phyloP scores from a whole-genome alignment of 306 rosid genomes.

The Chamaecrista fasciculata region DNA sequence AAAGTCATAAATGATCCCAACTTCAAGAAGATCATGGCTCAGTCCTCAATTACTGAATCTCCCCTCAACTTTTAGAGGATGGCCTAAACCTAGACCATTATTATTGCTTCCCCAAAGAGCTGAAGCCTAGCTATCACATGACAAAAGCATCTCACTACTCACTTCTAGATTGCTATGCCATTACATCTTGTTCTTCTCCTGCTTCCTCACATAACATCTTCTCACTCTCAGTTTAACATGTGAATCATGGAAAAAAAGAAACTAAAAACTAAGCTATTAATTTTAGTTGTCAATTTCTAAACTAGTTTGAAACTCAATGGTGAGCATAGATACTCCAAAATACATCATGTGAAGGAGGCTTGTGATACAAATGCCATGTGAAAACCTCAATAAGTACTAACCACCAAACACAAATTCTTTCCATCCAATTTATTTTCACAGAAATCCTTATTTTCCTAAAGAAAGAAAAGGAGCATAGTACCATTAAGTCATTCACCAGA shows the following conservation, averaged over 20 bases:
- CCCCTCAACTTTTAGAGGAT: not conserved
- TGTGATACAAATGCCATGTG: not conserved
- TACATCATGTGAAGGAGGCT: not conserved
- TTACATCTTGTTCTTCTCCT: not conserved
- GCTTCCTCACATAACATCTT: not conserved
- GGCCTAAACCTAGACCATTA: not conserved
- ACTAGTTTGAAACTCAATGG: no score
- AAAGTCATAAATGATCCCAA: no score
- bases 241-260: constrained; percentile 70
- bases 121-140: not conserved
- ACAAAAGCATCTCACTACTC: not conserved
- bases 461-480: not conserved
- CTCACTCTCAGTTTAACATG: constrained; percentile 33
- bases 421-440: no score
- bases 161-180: no score
- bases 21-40: no score
- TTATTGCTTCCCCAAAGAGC: not conserved
- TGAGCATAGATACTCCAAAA: not conserved
- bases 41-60: not conserved
- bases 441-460: not conserved
- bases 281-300: no score
- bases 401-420: not conserved
- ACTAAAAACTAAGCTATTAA: no score
- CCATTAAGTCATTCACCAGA: not conserved
- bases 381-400: not conserved